Evolutionary conservation across 2,329 filamentous ascomycete species (phyloP), one percentile per base, ranked within the genome.

Genomic region (Akanthomyces muscarius): DNA sequence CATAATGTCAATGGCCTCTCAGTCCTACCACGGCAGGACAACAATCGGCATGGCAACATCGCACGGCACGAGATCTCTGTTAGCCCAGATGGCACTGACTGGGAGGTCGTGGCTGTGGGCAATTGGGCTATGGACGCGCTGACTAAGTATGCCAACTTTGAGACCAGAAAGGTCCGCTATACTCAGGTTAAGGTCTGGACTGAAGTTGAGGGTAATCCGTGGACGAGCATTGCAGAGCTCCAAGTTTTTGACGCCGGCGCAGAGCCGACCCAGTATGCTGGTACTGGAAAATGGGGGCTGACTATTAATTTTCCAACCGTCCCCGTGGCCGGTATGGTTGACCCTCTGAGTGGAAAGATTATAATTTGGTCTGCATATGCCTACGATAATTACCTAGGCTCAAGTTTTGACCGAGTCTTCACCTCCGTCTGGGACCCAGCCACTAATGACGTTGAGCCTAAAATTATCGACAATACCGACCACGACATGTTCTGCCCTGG

Each of bases 401-500:
- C 63, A 0, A 23, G 65, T 18, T 36, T 28, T 3, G 63, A 66
- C 38, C 65, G 64, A 1, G 62, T 67, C 47, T 67, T 68, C 36
- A 67, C 66, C 11, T 63, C 66, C 16, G 41, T 54, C 48, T 77
- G 75, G 21, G 75, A 75, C 36, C 70, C 74, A 3, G 78, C 80
- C 3, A 74, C 52, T 45, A 53, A 53, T 23, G 51, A 50, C 5
- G 63, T 64, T 4, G n/a, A 50, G 33, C 57, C 63, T 11, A 56
- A 52, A 18, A 18, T 61, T 2, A 70, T 78, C 8, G 70, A 73
- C 50, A 69, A 81, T 63, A 83, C 80, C 0, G 67, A 75, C 4
- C 80, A 83, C 66, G 81, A 84, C 67, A 84, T 84, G 82, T 84
- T 84, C 66, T 85, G 83, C 67, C 82, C 83, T 0, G 84, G 83